phyloP scores from a whole-genome alignment of 371 early-diverging fungal genomes.

The Apophysomyces trapeziformis region DNA sequence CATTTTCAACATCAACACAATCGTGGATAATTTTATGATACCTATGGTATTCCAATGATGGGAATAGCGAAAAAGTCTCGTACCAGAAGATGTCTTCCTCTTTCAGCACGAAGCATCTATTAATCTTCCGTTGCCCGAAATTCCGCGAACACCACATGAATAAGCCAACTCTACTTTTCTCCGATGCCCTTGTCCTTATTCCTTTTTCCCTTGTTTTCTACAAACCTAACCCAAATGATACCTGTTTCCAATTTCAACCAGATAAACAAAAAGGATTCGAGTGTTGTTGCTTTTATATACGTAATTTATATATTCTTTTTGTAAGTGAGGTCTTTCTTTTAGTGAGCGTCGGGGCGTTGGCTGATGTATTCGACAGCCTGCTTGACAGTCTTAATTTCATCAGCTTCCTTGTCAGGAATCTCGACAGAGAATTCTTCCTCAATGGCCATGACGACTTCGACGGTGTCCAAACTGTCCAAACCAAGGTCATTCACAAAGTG shows the following conservation, averaged over 20 bases:
- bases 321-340: slow-evolving; percentile 29
- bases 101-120: too few species aligned
- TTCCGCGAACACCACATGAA: too few species aligned
- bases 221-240: neutral
- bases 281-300: neutral
- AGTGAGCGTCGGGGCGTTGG: slow-evolving; percentile 79
- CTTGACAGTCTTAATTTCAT: slow-evolving; percentile 87
- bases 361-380: slow-evolving; percentile 90
- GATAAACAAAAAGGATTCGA: neutral
- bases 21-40: too few species aligned
- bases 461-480: slow-evolving; percentile 94
- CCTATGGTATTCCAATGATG: too few species aligned
- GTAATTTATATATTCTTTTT: neutral
- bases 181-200: too few species aligned
- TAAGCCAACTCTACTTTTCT: too few species aligned
- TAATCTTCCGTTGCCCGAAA: too few species aligned
- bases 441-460: slow-evolving; percentile 98
- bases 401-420: slow-evolving; percentile 97
- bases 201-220: too few species aligned
- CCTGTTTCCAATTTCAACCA: neutral
- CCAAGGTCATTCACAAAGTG: slow-evolving; percentile 94
- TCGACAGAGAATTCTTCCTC: slow-evolving; percentile 99
- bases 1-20: too few species aligned
- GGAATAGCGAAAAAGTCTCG: too few species aligned
- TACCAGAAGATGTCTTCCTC: too few species aligned